Evolutionary conservation across 768 basidiomycete species (phyloP).

Genomic region (Tephrocybe sp.): DNA sequence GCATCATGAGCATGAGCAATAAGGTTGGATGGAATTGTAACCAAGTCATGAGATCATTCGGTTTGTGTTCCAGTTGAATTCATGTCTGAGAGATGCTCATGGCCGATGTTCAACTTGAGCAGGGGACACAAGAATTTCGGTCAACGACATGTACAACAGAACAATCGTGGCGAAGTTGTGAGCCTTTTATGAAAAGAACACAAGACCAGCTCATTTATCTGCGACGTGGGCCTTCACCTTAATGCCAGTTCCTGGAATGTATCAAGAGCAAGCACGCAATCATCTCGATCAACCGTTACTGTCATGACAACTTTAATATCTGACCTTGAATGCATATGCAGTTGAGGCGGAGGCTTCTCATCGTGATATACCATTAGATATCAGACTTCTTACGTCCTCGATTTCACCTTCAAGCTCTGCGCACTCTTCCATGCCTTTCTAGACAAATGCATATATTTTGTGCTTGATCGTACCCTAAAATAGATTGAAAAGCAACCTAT

Average conservation of each 20-base stretch:
- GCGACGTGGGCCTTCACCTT: background rate
- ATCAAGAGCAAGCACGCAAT: no score
- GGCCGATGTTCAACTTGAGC: conserved; percentile 3
- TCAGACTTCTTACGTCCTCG: conserved; percentile 10
- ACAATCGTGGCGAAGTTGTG: conserved; percentile 3
- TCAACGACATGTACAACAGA: conserved; percentile 1
- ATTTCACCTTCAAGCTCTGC: background rate
- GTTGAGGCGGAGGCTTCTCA: no score
- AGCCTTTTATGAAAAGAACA: conserved; percentile 6
- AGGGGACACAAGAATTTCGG: background rate
- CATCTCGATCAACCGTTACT: no score
- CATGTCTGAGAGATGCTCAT: conserved; percentile 9
- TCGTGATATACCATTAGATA: background rate
- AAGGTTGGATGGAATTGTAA: background rate
- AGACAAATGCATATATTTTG: no score
- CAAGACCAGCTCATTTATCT: background rate
- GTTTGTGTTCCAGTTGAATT: background rate
- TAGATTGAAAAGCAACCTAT: no score
- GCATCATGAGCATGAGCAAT: background rate
- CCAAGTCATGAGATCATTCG: background rate
- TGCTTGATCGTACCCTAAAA: no score
- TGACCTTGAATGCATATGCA: no score
- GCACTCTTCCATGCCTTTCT: conserved; percentile 2
- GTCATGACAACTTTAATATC: background rate
- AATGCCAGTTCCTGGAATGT: no score